Evolutionary conservation across 257 asterid genomes (phyloP).

Genomic region (Nicotiana tabacum): DNA sequence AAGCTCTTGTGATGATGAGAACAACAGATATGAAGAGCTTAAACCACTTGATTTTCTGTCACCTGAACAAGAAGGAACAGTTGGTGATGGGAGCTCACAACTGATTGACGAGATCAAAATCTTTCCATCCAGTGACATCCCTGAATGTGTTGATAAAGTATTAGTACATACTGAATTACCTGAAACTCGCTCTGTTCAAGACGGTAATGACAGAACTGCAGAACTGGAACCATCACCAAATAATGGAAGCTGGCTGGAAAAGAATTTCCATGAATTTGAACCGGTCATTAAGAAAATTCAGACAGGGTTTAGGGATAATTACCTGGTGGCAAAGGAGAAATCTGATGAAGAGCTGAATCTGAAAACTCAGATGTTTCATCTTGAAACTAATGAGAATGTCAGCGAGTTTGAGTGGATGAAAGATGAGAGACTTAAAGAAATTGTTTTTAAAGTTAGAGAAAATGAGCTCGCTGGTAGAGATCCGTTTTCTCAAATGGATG

Average conservation of each 20-base stretch:
- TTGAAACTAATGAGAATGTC: slow-evolving; percentile 37
- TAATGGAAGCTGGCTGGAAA: slow-evolving; percentile 68
- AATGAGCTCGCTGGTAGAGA: slow-evolving; percentile 94
- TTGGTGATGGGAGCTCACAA: slow-evolving; percentile 15
- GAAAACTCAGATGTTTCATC: slow-evolving; percentile 36
- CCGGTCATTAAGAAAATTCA: slow-evolving; percentile 66
- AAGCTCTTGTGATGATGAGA: slow-evolving; percentile 15
- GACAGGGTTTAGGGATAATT: slow-evolving; percentile 68
- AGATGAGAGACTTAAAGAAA: slow-evolving; percentile 75
- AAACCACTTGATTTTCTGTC: slow-evolving; percentile 17
- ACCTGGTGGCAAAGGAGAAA: slow-evolving; percentile 61
- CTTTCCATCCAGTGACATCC: slow-evolving; percentile 21
- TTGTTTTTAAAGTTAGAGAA: slow-evolving; percentile 87
- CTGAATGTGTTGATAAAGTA: slow-evolving; percentile 26
- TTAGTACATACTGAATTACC: slow-evolving; percentile 22
- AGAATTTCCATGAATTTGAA: slow-evolving; percentile 78
- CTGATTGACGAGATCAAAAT: slow-evolving; percentile 12
- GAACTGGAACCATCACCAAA: slow-evolving; percentile 30
- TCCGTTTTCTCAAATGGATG: slow-evolving; percentile 74
- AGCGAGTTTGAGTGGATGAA: slow-evolving; percentile 91
- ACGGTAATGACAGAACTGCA: slow-evolving; percentile 22
- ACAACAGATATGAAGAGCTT: slow-evolving; percentile 16
- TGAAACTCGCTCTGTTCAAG: slow-evolving; percentile 20
- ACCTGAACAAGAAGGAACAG: slow-evolving; percentile 18
- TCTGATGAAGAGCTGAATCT: slow-evolving; percentile 40